Evolutionary conservation across 495 filamentous ascomycete genomes (phyloP), one percentile per base, ranked within the genome.

Genomic region (Entonaema liquescens): DNA sequence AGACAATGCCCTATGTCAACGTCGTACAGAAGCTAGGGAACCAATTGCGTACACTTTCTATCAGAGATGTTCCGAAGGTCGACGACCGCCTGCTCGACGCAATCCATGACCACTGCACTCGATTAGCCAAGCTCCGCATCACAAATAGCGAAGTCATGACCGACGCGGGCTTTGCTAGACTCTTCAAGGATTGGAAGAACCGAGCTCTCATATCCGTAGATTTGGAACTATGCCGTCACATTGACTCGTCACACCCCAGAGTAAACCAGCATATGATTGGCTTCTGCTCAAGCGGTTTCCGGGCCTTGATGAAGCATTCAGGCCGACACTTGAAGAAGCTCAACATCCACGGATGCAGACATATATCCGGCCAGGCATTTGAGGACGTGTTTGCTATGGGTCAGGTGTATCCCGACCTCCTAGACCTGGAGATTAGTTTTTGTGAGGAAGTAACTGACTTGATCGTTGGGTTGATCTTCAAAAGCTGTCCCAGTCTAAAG

Each of bases 221-320:
- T 77, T 79, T 98, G 31, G 88, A 89, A 54, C 88, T 88, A 52
- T 91, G 89, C 62, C 89, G 93, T 31, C 87, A 93, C 69, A 73
- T 94, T 28, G 93, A 97, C 70, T 86, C 90, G 65, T 73, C 82
- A 21, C 57, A 74, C 0, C 82, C 83, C 17, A 73, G 79, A 19
- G 69, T 77, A n/a, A 93, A 91, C 71, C 85, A 88, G 1, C 81
- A 89, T 65, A 81, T 82, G 19, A 79, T 92, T 31, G 93, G 93
- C 17, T 86, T 97, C 59, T 91, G 89, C 49, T 90, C 88, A 9
- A 75, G 83, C 40, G 93, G 91, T 0, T 94, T 98, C 78, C 71
- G 83, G 52, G 90, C 93, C 1, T 77, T 97, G 57, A 97, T 98
- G 92, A 79, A 79, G n/a, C 94, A 97, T 74, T 97, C 93, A 0